These are phyloP conservation scores for Scalesia atractyloides DNA, from an alignment of 129 eudicot species.

Conservation along the genomic window DNA sequence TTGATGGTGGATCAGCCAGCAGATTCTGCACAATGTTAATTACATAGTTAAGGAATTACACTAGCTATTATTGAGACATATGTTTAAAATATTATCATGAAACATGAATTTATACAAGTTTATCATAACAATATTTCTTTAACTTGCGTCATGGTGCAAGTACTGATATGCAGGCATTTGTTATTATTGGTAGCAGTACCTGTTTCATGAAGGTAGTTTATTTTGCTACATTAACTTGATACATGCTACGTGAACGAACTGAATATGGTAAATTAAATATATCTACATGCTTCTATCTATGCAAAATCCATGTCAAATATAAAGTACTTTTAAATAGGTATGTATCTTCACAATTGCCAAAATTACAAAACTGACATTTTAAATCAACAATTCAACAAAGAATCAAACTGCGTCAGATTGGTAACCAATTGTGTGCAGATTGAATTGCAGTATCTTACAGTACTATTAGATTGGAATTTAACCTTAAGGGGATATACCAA, in stretches of 20 bases:
- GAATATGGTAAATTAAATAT: slow-evolving; percentile 11
- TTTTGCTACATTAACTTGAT: slow-evolving; percentile 4
- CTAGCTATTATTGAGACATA: slow-evolving; percentile 9
- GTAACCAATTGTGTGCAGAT: neutral
- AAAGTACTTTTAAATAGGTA: neutral
- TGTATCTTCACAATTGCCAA: slow-evolving; percentile 2
- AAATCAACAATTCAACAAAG: neutral
- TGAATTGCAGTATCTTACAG: slow-evolving; percentile 3
- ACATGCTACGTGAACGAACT: neutral
- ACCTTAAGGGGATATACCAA: neutral
- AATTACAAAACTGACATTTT: neutral
- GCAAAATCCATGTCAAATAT: neutral
- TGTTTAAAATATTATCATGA: slow-evolving; percentile 10
- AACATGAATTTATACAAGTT: slow-evolving; percentile 22
- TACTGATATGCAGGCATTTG: slow-evolving; percentile 20
- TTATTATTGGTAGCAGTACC: slow-evolving; percentile 15
- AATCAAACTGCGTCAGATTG: slow-evolving; percentile 1
- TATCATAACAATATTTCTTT: slow-evolving; percentile 4
- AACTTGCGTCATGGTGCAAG: slow-evolving; percentile 1
- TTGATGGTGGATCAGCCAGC: slow-evolving; percentile 32
- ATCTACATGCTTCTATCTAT: slow-evolving; percentile 13
- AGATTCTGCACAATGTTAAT: slow-evolving; percentile 39
- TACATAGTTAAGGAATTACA: neutral
- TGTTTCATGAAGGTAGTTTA: slow-evolving; percentile 19
- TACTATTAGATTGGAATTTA: neutral